Base-by-base conservation (phyloP, 2,329 filamentous ascomycete genomes). In the Diaporthe eres region DNA sequence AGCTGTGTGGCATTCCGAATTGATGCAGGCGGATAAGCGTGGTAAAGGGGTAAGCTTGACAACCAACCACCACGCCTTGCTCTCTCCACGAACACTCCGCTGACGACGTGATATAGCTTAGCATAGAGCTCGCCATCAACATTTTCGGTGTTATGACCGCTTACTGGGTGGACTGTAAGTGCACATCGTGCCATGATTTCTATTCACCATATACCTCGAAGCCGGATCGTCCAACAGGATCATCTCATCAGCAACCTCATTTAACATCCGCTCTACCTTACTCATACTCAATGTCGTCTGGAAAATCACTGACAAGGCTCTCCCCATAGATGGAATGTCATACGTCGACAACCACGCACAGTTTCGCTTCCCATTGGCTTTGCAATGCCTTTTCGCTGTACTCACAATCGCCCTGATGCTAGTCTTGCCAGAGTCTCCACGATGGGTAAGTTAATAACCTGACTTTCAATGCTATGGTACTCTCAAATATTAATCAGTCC, bases 311-410 rank as follows among this genome's bases (percentile, higher is more conserved):
- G 17, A 58, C 55, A 12, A 22, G 7, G 31, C 9, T n/a, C 55
- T n/a, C 31, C 19, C 10, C 4, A 58, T 7, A 58, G 55, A 70
- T 31, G 65, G 65, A 42, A 55, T 70, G 80, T 84, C 82, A 5
- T 84, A 79, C 53, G 80, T 84, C 44, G 73, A 79, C 37, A 84
- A 80, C 55, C 82, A 84, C 22, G 79, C 82, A 1, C 83, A 85
- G 51, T 88, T 87, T 74, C 85, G 86, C 1, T 88, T 88, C 58
- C 86, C 86, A 0, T 78, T 88, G 4, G 86, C 84, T 1, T 81
- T 88, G 8, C 87, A 88, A 77, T 84, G 86, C 53, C 74, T 85
- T 1, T 87, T 87, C 60, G 83, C 83, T 37, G 28, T 86, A n/a
- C 49, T 85, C 22, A 82, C 83, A 28, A 79, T 83, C 19, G n/a